Evolutionary conservation across 1,284 basidiomycete species (phyloP), one percentile per base, ranked within the genome.

Genomic region (Ustilago xerochloae): DNA sequence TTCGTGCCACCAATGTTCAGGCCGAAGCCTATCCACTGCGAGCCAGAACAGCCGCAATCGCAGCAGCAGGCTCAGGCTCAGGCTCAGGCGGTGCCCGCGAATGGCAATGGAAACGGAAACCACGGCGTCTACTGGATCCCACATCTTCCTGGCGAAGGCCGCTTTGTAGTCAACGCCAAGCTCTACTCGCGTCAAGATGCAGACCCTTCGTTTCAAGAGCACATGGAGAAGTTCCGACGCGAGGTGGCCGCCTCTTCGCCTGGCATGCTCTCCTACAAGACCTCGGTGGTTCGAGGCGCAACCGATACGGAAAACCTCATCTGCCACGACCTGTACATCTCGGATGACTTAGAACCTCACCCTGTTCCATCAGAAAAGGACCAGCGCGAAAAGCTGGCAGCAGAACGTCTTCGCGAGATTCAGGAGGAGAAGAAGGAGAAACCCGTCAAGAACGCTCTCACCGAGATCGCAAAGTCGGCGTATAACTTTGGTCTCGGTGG

Each of bases 401-500:
- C 48, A 10, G 63, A 49, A 38, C 61, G 64, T 36, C 57, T 67
- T 51, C 63, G 62, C 18, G 66, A 74, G 45, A 55, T 74, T 4
- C 61, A 69, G 22, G 51, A 63, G 13, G 54, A 65, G 46, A 73
- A 74, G 49, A 65, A 55, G 55, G 48, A 66, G 16, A 65, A 65
- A 45, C 64, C 71, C 22, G 68, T 71, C 59, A 61, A 64, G 58
- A 66, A 48, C 45, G 73, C 68, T 13, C 18, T 71, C 22, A 33
- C 68, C 22, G 73, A 71, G 38, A 10, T 75, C 20, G 77, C 64
- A 18, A 81, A 86, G 72, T 85, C 85, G n/a, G 79, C 79, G 16
- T 99, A 97, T 85, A 94, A 90, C 85, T 98, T 99, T 83, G 87
- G 88, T 47, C 90, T 93, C 79, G 96, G 95, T 83, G 95, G 95